Evolutionary conservation across 306 rosid species (phyloP).

Genomic region (Cucumis melo): DNA sequence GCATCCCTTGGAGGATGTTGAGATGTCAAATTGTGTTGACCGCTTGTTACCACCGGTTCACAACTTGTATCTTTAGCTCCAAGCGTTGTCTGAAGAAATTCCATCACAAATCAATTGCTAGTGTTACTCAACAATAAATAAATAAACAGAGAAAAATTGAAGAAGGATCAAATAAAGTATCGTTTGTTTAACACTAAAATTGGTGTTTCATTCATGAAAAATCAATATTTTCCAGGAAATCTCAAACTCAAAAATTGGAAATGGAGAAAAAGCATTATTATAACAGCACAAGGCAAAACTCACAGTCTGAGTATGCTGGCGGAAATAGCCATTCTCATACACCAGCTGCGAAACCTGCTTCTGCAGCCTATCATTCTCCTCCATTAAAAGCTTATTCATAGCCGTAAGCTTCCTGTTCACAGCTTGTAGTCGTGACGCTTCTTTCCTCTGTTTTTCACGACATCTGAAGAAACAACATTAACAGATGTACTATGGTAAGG

Average conservation of each 20-base stretch:
- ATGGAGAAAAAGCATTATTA: background rate
- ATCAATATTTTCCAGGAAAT: background rate
- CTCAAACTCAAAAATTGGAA: background rate
- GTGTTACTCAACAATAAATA: background rate
- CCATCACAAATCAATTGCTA: background rate
- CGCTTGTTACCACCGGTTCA: constrained; percentile 88
- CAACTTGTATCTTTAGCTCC: constrained; percentile 90
- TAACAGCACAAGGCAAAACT: background rate
- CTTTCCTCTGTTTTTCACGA: constrained; percentile 95
- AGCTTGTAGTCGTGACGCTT: constrained; percentile 72
- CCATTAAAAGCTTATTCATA: constrained; percentile 96
- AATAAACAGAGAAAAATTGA: background rate
- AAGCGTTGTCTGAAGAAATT: constrained; percentile 49
- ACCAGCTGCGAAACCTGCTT: constrained; percentile 94
- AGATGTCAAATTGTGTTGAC: constrained; percentile 81
- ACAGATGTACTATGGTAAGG: constrained; percentile 4
- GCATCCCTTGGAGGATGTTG: constrained; percentile 99
- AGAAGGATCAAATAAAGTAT: background rate
- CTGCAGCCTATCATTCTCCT: constrained; percentile 98
- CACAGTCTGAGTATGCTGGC: constrained; percentile 79
- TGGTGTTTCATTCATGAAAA: background rate
- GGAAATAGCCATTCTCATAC: constrained; percentile 90
- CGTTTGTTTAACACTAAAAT: background rate
- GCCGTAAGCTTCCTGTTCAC: constrained; percentile 92
- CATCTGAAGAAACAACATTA: constrained; percentile 41